phyloP scores from a whole-genome alignment of 2,329 filamentous ascomycete species.

The Biscogniauxia sp. region DNA sequence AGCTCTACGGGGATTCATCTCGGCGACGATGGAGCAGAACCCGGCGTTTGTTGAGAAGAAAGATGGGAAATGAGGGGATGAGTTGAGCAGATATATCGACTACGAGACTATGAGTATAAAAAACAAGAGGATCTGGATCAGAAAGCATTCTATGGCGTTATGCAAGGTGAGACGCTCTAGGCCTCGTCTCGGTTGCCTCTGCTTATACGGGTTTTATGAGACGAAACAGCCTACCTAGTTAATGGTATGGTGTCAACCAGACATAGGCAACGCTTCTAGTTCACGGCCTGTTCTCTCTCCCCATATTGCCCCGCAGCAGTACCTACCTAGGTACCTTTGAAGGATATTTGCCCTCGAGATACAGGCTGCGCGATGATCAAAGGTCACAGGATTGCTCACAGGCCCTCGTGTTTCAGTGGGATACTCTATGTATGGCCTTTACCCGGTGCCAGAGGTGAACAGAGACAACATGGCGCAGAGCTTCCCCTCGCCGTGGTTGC shows the following conservation, averaged over 20 bases:
- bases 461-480: background rate
- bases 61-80: constrained; percentile 19
- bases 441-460: background rate
- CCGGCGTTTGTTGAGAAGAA: constrained; percentile 61
- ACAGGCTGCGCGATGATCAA: no score
- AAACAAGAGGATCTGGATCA: background rate
- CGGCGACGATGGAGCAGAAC: constrained; percentile 85
- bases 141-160: background rate
- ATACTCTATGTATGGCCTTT: no score
- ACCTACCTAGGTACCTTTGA: no score
- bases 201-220: background rate
- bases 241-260: background rate
- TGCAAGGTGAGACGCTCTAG: background rate
- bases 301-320: no score
- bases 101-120: background rate
- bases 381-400: no score
- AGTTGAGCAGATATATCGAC: background rate
- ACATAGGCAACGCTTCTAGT: background rate
- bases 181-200: background rate
- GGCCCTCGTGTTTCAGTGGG: no score
- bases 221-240: background rate
- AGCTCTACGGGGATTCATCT: constrained; percentile 79
- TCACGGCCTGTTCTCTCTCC: no score
- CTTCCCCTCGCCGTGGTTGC: background rate
- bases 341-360: no score